phyloP scores from a whole-genome alignment of 805 yeast genomes.

The Candida sphagnicola region DNA sequence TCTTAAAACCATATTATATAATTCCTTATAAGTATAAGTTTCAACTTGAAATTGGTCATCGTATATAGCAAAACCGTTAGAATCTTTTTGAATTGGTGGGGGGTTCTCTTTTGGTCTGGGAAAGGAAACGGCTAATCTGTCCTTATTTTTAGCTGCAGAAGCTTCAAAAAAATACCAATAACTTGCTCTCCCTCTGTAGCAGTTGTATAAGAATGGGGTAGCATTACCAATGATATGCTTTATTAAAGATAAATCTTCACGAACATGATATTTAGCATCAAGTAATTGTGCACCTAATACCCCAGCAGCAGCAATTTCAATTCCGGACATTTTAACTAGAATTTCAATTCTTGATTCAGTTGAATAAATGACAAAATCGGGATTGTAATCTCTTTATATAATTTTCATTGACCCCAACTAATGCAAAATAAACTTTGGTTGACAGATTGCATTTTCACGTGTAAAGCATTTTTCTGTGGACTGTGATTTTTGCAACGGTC shows the following conservation, averaged over 20 bases:
- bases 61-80: constrained; percentile 35
- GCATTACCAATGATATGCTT: constrained; percentile 41
- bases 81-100: constrained; percentile 19
- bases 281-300: constrained; percentile 41
- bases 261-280: constrained; percentile 42
- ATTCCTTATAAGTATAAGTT: constrained; percentile 61
- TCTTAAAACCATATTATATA: constrained; percentile 61
- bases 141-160: constrained; percentile 45
- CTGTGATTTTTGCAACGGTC: not conserved
- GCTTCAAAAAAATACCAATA: constrained; percentile 69
- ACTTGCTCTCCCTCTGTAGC: constrained; percentile 43
- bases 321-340: constrained; percentile 22
- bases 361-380: too few species aligned
- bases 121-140: constrained; percentile 60
- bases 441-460: constrained; percentile 4
- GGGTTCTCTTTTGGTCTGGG: constrained; percentile 42
- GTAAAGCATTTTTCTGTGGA: not conserved
- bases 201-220: constrained; percentile 36
- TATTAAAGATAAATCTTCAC: constrained; percentile 52
- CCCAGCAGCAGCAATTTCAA: constrained; percentile 42
- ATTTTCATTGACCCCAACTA: not conserved
- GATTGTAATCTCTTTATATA: too few species aligned
- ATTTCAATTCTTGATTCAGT: not conserved
- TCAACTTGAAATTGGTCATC: constrained; percentile 62
- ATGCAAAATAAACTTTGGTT: not conserved